Percentiles rank a stretch among this genome's conserved stretches.
Evolutionary conservation across 306 rosid species (phyloP).

Genomic region (Ochetophila trinervis): DNA sequence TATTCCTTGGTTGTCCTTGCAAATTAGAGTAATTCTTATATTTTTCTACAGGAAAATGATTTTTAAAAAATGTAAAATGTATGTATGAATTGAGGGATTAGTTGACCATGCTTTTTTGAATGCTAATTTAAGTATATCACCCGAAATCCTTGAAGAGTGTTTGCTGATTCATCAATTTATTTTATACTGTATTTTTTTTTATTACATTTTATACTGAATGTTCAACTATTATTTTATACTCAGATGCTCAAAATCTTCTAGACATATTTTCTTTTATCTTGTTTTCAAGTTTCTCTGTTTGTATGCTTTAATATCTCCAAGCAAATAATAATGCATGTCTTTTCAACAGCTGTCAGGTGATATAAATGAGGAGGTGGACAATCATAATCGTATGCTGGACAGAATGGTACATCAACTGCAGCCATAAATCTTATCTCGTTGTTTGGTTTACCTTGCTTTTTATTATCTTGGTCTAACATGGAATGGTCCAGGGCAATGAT

Average conservation of each 20-base stretch:
- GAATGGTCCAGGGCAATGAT: slow-evolving; percentile 64
- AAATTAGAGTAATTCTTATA: too few relatives aligned
- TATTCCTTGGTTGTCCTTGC: background rate
- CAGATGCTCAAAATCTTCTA: too few relatives aligned
- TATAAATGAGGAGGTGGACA: slow-evolving; percentile 88
- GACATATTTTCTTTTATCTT: background rate
- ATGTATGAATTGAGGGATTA: background rate
- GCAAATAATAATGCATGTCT: slow-evolving; percentile 20
- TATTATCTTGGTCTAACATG: slow-evolving; percentile 1
- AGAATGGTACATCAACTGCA: slow-evolving; percentile 60
- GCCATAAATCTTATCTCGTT: slow-evolving; percentile 1
- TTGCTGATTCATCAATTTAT: background rate
- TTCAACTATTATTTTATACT: too few relatives aligned
- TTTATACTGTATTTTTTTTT: too few relatives aligned
- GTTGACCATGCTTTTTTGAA: background rate
- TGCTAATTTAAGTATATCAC: background rate
- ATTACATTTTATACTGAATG: too few relatives aligned
- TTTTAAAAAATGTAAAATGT: background rate
- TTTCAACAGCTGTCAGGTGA: slow-evolving; percentile 88
- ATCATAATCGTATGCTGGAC: slow-evolving; percentile 84
- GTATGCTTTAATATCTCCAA: slow-evolving; percentile 1
- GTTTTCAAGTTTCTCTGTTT: slow-evolving; percentile 4
- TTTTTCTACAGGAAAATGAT: background rate
- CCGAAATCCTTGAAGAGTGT: background rate
- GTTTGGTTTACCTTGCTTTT: background rate